Conservation (phyloP, 2,329 filamentous ascomycete genomes). For the Monilinia vaccinii-corymbosi region DNA sequence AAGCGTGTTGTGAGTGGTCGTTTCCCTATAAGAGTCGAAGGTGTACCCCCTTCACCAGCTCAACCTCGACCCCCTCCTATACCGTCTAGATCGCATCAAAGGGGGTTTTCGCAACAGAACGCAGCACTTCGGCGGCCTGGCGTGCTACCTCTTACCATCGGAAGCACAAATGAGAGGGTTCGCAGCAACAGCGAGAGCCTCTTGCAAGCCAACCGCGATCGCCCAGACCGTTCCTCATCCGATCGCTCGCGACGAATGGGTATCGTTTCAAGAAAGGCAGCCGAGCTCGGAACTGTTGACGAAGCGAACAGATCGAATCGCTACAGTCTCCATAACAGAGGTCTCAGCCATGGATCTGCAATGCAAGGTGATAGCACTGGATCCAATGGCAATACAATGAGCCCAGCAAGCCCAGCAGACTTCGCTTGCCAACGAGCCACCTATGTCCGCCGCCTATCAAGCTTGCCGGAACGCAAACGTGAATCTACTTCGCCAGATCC, state of each 20-base stretch:
- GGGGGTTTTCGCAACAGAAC: conserved; percentile 62
- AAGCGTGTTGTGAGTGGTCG: conserved; percentile 55
- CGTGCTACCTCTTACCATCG: conserved; percentile 61
- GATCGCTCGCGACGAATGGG: conserved; percentile 56
- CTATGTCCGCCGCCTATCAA: conserved; percentile 54
- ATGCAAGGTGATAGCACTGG: conserved; percentile 41
- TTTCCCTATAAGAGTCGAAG: conserved; percentile 64
- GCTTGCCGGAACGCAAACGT: conserved; percentile 51
- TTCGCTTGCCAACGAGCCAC: conserved; percentile 46
- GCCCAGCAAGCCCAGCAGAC: conserved; percentile 52
- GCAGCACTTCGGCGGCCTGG: conserved; percentile 55
- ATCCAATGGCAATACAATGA: conserved; percentile 29
- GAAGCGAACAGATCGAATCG: conserved; percentile 49
- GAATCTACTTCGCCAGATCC: conserved; percentile 54
- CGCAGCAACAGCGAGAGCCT: conserved; percentile 58
- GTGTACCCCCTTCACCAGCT: conserved; percentile 63
- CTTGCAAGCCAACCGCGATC: conserved; percentile 37
- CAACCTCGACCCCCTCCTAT: conserved; percentile 63
- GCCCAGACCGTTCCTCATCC: conserved; percentile 30
- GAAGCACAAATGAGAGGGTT: conserved; percentile 58
- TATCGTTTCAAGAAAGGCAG: conserved; percentile 49
- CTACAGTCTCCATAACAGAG: conserved; percentile 53
- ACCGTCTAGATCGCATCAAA: conserved; percentile 71
- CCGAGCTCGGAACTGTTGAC: conserved; percentile 53
- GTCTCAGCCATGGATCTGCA: conserved; percentile 59